Base-by-base conservation (phyloP, 371 early-diverging fungal species). In the Mucor racemosus region DNA sequence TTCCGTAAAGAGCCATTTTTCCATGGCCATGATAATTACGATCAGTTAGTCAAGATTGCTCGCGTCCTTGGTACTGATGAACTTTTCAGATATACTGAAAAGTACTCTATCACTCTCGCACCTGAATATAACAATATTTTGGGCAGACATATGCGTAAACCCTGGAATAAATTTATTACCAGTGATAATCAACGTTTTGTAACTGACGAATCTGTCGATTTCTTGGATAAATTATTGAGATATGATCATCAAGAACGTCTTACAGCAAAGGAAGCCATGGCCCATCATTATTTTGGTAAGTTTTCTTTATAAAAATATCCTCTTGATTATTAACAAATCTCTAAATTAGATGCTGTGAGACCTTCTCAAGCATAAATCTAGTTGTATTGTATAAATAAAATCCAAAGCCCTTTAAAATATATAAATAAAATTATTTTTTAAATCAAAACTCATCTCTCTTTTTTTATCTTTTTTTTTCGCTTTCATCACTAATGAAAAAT, bases 1-100 rank as follows among this genome's bases (percentile, higher is more conserved):
- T 99, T 97, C 91, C 93, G 95, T 73, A 97, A 95, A 80, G 97
- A 97, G 71, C 99, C 99, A 1, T 98, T 99, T 81, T 99, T 99
- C 92, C 96, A 97, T 72, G 99, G 99, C 33, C 92, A 92, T 65
- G 98, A 98, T 78, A 99, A 99, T 81, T 92, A 94, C 74, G 99
- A 99, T 77, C 99, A 99, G 82, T 87, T 99, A 55, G 95, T 97
- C 44, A 97, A 96, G 81, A 99, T 99, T 76, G 97, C 97, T 58
- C 93, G 94, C 76, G 91, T 95, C 14, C 87, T 99, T 21, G 99
- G 99, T 38, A 97, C 95, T 34, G 94, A 97, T 62, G 97, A 96
- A 35, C 84, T 99, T 40, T 88, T 90, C 73, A 88, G 84, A 42
- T 99, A 99, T 74, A 74, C 96, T 65, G 90, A 94, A 65, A 98